These are phyloP conservation scores for Emydomyces testavorans DNA, from an alignment of 2,329 filamentous ascomycete species.

Conservation along the genomic window DNA sequence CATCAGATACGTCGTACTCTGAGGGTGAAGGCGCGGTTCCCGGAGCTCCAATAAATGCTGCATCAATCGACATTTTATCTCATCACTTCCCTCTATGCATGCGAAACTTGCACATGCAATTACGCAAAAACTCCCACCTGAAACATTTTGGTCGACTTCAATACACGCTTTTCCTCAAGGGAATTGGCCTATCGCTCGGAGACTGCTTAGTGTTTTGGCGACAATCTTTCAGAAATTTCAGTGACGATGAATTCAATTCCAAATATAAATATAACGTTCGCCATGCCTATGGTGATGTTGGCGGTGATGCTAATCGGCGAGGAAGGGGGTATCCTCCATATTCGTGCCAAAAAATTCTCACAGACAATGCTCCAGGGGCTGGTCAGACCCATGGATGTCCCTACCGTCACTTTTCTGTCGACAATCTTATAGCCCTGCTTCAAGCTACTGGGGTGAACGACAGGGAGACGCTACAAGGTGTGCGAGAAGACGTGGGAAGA, in stretches of 20 bases:
- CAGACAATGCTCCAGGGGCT: conserved; percentile 71
- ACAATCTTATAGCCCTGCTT: conserved; percentile 69
- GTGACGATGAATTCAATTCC: conserved; percentile 92
- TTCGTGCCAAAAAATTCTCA: conserved; percentile 90
- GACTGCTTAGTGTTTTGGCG: conserved; percentile 92
- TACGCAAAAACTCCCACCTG: conserved; percentile 78
- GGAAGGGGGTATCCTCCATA: conserved; percentile 82
- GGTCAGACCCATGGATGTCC: conserved; percentile 94
- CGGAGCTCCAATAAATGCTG: conserved; percentile 63
- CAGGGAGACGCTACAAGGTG: conserved; percentile 61
- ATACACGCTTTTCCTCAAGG: conserved; percentile 93
- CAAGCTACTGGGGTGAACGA: conserved; percentile 72
- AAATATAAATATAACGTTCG: conserved; percentile 95
- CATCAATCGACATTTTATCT: conserved; percentile 67
- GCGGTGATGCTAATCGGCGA: conserved; percentile 77
- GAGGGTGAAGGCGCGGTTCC: conserved; percentile 52
- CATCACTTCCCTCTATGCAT: conserved; percentile 86
- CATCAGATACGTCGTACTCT: conserved; percentile 73
- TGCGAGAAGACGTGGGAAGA: conserved; percentile 79
- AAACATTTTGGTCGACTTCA: conserved; percentile 90
- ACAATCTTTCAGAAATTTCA: conserved; percentile 68
- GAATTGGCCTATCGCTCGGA: conserved; percentile 82
- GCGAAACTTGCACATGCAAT: conserved; percentile 74
- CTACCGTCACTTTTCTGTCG: conserved; percentile 79
- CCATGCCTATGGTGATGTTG: conserved; percentile 91